Evolutionary conservation across 83 land plant species (phyloP), one percentile per base, ranked within the genome.

Genomic region (Thuja plicata): DNA sequence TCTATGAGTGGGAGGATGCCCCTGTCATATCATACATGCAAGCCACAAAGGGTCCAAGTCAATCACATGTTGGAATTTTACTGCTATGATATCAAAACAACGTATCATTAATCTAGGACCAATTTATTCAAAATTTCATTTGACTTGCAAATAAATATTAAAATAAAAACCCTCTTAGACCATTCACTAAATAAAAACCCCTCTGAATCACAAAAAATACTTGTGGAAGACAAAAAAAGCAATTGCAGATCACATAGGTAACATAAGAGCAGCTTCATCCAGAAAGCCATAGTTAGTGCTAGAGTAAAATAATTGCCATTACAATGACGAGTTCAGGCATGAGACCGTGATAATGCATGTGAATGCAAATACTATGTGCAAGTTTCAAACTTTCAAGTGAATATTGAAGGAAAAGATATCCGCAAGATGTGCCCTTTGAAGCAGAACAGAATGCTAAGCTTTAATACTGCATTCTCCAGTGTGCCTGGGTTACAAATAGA

Each of bases 1-100:
- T 92, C 91, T 34, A 97, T 66, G 34, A 95, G 94, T 66, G 99
- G 94, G 40, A 96, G 85, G 60, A 96, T 94, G n/a, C 99, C 98
- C 62, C 99, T 98, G 95, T 87, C 55, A n/a, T 35, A 84, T 27
- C 81, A 80, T 35, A 81, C 17, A 43, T 41, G 19, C 54, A 84
- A 48, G 11, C 54, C 86, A 84, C 54, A 80, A 38, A 89, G 34
- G 40, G 45, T 79, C 21, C 5, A 16, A 32, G 35, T 76, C 79
- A 76, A 35, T 76, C 79, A 76, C 35, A 76, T 76, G 73, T 76
- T 76, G 38, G 38, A 76, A 76, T 34, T 34, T 15, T 16, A 35
- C 34, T 76, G 15, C 38, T 76, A 35, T 76, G 79, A 30, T 76
- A 35, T 3, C 34, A 76, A 76, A 76, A 34, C 79, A 76, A 32